These are phyloP conservation scores for Reticulascus tulasneorum DNA, from an alignment of 2,329 filamentous ascomycete genomes.

Conservation along the genomic window DNA sequence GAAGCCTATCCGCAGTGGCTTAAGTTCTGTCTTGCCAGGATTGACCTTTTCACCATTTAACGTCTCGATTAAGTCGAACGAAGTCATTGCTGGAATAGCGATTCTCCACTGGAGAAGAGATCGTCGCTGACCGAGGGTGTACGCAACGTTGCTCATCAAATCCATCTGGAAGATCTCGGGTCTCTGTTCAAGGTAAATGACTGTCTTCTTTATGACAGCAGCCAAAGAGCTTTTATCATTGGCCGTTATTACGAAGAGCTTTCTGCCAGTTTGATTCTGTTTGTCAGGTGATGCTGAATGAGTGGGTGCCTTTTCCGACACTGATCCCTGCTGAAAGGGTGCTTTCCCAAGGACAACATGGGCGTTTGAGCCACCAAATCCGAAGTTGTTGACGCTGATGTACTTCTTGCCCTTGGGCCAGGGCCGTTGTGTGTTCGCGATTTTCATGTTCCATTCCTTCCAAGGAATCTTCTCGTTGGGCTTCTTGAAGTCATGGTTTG, in stretches of 20 bases:
- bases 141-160: conserved; percentile 27
- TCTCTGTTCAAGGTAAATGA: conserved; percentile 36
- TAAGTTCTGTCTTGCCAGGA: conserved; percentile 30
- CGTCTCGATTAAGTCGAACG: conserved; percentile 14
- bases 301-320: too few relatives aligned
- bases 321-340: too few relatives aligned
- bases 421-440: conserved; percentile 37
- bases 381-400: conserved; percentile 45
- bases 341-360: conserved; percentile 37
- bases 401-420: conserved; percentile 46
- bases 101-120: conserved; percentile 10
- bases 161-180: conserved; percentile 37
- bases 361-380: conserved; percentile 42
- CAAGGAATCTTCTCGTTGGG: conserved; percentile 46
- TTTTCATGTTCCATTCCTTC: conserved; percentile 46
- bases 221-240: conserved; percentile 31
- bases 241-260: conserved; percentile 39
- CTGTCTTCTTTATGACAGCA: conserved; percentile 24
- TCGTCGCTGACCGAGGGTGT: conserved; percentile 12
- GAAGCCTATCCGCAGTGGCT: conserved; percentile 20
- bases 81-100: conserved; percentile 23
- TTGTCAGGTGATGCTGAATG: conserved; percentile 2
- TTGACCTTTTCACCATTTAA: conserved; percentile 33
- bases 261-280: conserved; percentile 20
- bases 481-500: conserved; percentile 46